Evolutionary conservation across 805 yeast genomes (phyloP).

Genomic region (Ogataea wickerhamii): DNA sequence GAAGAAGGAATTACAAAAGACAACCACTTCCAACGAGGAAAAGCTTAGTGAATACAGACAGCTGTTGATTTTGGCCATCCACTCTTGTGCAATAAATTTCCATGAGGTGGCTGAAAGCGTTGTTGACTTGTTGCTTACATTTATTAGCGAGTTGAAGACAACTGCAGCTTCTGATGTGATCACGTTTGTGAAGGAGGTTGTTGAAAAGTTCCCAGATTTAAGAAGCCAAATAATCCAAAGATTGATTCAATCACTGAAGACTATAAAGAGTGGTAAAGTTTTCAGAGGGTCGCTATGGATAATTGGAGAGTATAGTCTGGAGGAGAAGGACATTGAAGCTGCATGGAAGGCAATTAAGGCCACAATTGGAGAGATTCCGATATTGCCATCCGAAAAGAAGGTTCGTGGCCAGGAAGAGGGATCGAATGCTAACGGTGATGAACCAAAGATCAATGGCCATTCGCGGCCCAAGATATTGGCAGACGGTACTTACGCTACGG

Average conservation of each 20-base stretch:
- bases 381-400: conserved; percentile 67
- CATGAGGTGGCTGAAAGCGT: conserved; percentile 90
- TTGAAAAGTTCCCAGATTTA: conserved; percentile 83
- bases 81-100: conserved; percentile 81
- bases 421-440: conserved; percentile 21
- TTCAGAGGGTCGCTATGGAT: conserved; percentile 95
- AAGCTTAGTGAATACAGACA: conserved; percentile 84
- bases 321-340: conserved; percentile 66
- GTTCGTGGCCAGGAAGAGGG: conserved; percentile 27
- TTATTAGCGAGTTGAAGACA: conserved; percentile 79
- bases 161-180: conserved; percentile 86
- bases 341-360: conserved; percentile 86
- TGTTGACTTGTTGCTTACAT: conserved; percentile 81
- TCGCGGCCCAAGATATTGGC: conserved; percentile 82
- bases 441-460: conserved; percentile 29
- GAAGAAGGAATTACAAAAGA: conserved; percentile 82
- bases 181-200: conserved; percentile 88
- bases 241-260: conserved; percentile 58
- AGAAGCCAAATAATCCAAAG: conserved; percentile 61
- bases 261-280: conserved; percentile 82
- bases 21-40: conserved; percentile 71
- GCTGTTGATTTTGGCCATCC: conserved; percentile 81
- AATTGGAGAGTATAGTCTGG: conserved; percentile 83
- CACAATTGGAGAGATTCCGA: conserved; percentile 88
- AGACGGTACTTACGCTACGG: conserved; percentile 99